Conservation (phyloP, 257 asterid species). For the Gynochthodes officinalis region DNA sequence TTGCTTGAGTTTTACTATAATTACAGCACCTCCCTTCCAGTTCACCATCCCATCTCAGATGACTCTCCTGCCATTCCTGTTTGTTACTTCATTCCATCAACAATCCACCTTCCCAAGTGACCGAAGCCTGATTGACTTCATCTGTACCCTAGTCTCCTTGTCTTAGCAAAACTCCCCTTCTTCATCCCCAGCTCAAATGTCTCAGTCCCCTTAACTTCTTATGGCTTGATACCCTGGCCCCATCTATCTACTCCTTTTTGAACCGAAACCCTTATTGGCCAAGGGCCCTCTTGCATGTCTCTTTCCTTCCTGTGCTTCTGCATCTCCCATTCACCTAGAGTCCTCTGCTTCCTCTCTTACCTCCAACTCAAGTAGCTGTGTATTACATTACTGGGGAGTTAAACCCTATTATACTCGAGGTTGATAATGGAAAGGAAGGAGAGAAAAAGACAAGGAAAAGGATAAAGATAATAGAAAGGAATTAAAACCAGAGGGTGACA, state of each 20-base stretch:
- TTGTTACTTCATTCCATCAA: neutral
- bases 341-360: neutral
- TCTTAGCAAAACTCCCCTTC: neutral
- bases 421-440: neutral
- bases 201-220: neutral
- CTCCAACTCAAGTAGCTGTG: neutral
- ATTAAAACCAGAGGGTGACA: neutral
- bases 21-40: neutral
- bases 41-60: neutral
- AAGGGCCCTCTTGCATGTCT: neutral
- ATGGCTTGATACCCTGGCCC: neutral
- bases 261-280: neutral
- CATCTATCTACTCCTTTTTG: no score
- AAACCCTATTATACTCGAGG: neutral
- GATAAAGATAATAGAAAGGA: neutral
- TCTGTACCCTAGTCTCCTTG: neutral
- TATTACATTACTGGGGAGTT: neutral
- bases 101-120: neutral
- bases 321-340: neutral
- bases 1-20: neutral
- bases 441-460: neutral
- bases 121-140: neutral
- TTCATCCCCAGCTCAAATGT: neutral
- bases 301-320: neutral
- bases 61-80: neutral